Percentiles rank a stretch among this genome's conserved stretches.
Evolutionary conservation across 257 asterid species (phyloP).

Genomic region (Cynanchum wilfordii): DNA sequence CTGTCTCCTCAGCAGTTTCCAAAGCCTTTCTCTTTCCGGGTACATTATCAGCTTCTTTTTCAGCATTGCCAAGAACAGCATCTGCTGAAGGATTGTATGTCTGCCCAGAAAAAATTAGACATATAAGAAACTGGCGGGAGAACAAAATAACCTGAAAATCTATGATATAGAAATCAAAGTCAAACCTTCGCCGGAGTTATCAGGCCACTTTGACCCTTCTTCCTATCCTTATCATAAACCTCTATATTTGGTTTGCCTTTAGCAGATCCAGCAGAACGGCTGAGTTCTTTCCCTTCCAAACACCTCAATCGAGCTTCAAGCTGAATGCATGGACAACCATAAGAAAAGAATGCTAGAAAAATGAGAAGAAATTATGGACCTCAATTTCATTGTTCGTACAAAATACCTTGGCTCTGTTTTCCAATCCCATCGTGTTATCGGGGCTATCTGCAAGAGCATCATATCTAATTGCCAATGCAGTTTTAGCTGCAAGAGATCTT

Average conservation of each 20-base stretch:
- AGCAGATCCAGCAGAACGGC: conserved; percentile 66
- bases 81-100: conserved; percentile 72
- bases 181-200: conserved; percentile 69
- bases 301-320: conserved; percentile 73
- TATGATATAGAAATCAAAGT: not conserved
- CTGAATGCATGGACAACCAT: conserved; percentile 25
- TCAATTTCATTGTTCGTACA: not conserved
- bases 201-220: conserved; percentile 65
- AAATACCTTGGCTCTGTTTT: conserved; percentile 57
- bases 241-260: conserved; percentile 85
- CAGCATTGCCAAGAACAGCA: conserved; percentile 41
- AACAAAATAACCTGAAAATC: not conserved
- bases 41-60: conserved; percentile 16
- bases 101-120: conserved; percentile 30
- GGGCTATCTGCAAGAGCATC: conserved; percentile 79
- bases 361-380: not conserved
- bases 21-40: conserved; percentile 11
- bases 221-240: conserved; percentile 67
- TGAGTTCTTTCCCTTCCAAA: conserved; percentile 63
- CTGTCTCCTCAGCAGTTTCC: conserved; percentile 25
- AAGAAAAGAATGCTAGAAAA: not conserved
- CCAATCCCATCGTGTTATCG: conserved; percentile 78
- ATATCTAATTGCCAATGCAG: conserved; percentile 75
- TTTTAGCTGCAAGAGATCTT: conserved; percentile 78
- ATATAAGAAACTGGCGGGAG: not conserved